These are phyloP conservation scores for Blumeria graminis DNA, from an alignment of 2,329 filamentous ascomycete genomes.

Conservation along the genomic window DNA sequence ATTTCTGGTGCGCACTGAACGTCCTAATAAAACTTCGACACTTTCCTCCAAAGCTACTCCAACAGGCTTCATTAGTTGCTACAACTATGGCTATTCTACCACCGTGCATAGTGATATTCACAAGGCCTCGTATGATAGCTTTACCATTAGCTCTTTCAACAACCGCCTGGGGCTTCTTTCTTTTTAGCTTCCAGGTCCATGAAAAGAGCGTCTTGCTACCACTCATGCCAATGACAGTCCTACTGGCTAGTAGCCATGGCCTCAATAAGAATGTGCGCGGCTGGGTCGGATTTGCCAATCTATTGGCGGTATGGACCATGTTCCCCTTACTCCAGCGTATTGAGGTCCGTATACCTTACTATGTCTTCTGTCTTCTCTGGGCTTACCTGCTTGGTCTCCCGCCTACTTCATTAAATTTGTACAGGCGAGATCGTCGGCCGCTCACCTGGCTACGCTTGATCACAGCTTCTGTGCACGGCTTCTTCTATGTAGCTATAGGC, in stretches of 20 bases:
- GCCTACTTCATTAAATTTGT: constrained; percentile 46
- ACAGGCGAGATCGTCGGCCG: constrained; percentile 27
- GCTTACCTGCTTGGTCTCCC: constrained; percentile 74
- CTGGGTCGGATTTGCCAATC: constrained; percentile 92
- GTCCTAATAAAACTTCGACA: constrained; percentile 66
- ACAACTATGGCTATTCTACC: constrained; percentile 58
- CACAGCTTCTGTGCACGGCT: constrained; percentile 45
- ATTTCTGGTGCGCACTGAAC: constrained; percentile 89
- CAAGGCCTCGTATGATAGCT: constrained; percentile 51
- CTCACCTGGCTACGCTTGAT: constrained; percentile 25
- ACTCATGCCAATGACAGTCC: constrained; percentile 73
- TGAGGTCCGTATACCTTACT: constrained; percentile 62
- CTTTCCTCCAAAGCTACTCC: constrained; percentile 47
- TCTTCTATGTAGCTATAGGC: constrained; percentile 56
- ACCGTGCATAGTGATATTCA: constrained; percentile 56
- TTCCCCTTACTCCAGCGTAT: constrained; percentile 76
- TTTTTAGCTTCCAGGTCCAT: constrained; percentile 95
- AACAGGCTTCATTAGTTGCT: constrained; percentile 47
- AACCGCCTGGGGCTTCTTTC: constrained; percentile 88
- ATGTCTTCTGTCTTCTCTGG: constrained; percentile 68
- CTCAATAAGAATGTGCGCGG: constrained; percentile 52
- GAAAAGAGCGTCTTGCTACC: constrained; percentile 92
- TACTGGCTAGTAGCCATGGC: constrained; percentile 57
- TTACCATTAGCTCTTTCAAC: constrained; percentile 60
- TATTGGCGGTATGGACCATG: constrained; percentile 77